Evolutionary conservation across 306 rosid species (phyloP), one percentile per base, ranked within the genome.

Genomic region (Pueraria montana): DNA sequence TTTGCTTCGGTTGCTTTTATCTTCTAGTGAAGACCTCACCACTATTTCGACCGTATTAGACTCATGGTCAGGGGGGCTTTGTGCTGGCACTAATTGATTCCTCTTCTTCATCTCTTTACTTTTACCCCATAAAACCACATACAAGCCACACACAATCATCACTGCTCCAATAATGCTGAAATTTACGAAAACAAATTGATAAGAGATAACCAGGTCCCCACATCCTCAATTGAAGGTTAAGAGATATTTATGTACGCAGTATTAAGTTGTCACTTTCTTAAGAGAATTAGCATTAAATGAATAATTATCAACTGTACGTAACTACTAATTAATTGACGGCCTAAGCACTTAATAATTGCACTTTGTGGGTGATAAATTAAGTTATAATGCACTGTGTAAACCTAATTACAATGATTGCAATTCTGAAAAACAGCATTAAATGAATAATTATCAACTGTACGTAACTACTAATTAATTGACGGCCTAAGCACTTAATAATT

Each of bases 81-180:
- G 8, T 24, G 89, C 52, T 77, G 81, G 40, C 4, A 81, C 55
- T 23, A 74, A 42, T 67, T 82, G 81, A 14, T 27, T 81, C 14
- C 1, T 82, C 68, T 24, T 86, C 72, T 84, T 86, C 85, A 74
- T 78, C 65, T 90, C 93, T 71, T 83, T 77, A 78, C 86, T 66
- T 80, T 90, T 90, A 4, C 89, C 89, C 93, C 93, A 90, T 36
- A 88, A n/a, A 52, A 86, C 86, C 45, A 13, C 8, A 32, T 90
- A 88, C 27, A 90, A 82, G 1, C 91, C 90, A 38, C 87, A 55
- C 24, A 88, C 85, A 6, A 90, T 86, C 64, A 84, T 43, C 49
- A 77, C 20, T 8, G 85, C 87, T 68, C 90, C 91, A 68, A 90
- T 26, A 6, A 88, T 38, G 65, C 87, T 86, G 84, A 63, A 81